A percentile compares a stretch with the other conserved stretches of the same genome.
Conservation (phyloP, 768 basidiomycete species). For the Hypsizygus marmoreus region DNA sequence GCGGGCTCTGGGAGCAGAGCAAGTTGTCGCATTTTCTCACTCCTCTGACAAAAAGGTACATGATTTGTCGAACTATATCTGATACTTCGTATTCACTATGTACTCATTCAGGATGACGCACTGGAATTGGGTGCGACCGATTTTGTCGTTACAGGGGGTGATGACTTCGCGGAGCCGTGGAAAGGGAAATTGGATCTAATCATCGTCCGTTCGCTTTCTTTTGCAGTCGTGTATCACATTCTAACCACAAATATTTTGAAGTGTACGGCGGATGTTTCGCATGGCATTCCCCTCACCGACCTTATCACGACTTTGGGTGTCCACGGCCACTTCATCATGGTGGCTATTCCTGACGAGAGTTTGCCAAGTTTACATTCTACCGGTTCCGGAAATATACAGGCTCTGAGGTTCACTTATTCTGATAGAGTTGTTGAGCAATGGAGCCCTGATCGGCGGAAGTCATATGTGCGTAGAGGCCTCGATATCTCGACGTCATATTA, state of each 20-base stretch:
- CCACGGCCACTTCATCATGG: conserved; percentile 57
- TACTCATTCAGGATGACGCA: conserved; percentile 44
- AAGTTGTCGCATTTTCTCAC: conserved; percentile 60
- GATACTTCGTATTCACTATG: neutral
- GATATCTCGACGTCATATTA: conserved; percentile 4
- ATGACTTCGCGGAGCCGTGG: conserved; percentile 38
- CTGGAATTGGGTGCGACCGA: conserved; percentile 57
- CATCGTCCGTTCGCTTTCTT: conserved; percentile 30
- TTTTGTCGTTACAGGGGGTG: conserved; percentile 48
- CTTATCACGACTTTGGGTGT: conserved; percentile 48
- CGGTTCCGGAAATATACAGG: conserved; percentile 28
- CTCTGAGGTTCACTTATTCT: neutral
- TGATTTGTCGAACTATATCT: neutral
- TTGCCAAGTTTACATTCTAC: conserved; percentile 38
- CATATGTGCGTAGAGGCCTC: conserved; percentile 25
- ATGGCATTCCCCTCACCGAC: conserved; percentile 31
- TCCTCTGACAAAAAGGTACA: conserved; percentile 44
- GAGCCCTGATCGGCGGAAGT: conserved; percentile 31
- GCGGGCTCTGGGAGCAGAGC: conserved; percentile 54
- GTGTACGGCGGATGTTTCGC: conserved; percentile 30
- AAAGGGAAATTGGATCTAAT: conserved; percentile 52
- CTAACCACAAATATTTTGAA: conserved; percentile 9
- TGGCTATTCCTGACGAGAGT: conserved; percentile 54
- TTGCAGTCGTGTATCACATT: neutral
- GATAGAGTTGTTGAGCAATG: conserved; percentile 26